Evolutionary conservation across 805 yeast species (phyloP).

Genomic region (Saccharomyces eubayanus): DNA sequence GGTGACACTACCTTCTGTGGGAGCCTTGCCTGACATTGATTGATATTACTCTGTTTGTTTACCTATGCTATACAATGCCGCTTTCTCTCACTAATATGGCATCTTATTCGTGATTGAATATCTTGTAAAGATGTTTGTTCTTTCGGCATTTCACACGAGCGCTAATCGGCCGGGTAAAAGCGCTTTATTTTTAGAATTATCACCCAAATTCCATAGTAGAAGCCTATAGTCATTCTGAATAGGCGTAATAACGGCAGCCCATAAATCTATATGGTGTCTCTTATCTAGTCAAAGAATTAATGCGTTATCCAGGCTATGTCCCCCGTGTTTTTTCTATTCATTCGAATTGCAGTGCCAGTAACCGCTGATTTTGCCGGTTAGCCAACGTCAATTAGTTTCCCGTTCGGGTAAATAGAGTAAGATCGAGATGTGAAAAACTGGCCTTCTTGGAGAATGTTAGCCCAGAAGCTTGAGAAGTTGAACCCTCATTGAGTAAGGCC

Average conservation of each 20-base stretch:
- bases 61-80: neutral
- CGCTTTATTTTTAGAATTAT: neutral
- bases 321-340: neutral
- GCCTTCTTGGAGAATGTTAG: neutral
- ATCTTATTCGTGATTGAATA: neutral
- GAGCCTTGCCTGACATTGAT: conserved; percentile 3
- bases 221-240: neutral
- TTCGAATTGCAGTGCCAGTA: neutral
- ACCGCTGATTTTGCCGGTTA: neutral
- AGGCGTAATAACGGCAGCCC: neutral
- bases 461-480: neutral
- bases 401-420: neutral
- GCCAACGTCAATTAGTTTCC: neutral
- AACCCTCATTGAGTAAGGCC: neutral
- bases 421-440: neutral
- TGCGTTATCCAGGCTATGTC: no score
- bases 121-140: neutral
- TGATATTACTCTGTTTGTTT: neutral
- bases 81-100: neutral
- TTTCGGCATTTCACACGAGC: neutral
- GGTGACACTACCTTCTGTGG: conserved; percentile 39
- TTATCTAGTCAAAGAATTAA: neutral
- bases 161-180: neutral
- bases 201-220: neutral
- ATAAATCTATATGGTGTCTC: neutral